Evolutionary conservation across 1,284 basidiomycete genomes (phyloP), one percentile per base, ranked within the genome.

Genomic region (Nidula niveotomentosa): DNA sequence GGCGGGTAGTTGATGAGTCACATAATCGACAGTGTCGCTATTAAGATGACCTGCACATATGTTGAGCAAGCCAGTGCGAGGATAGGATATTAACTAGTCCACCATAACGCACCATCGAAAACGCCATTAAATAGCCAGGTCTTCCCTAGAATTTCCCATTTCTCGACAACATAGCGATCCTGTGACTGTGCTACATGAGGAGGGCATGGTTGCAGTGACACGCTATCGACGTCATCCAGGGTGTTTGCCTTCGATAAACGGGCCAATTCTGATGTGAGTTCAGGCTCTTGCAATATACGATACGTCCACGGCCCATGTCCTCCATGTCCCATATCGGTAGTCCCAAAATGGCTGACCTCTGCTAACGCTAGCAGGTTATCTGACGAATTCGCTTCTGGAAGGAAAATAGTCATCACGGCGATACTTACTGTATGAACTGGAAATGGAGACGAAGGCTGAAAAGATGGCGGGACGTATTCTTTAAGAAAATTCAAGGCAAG

Each of bases 271-370:
- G 64, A 57, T 15, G 75, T 67, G 34, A 84, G 56, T 4, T 58
- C 64, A 17, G 69, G 69, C 55, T 80, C 76, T 33, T 53, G 48
- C 8, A 83, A 72, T 36, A 76, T 62, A n/a, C 75, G 77, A 62
- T 82, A 84, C 3, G 81, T 79, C 80, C 81, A 84, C 33, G 75
- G 74, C 43, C 77, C 75, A 53, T 69, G 72, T 36, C 78, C 82
- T 8, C 77, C 74, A 51, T 74, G 74, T 56, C 80, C 83, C 64
- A 84, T 77, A 65, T 85, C 80, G 9, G 45, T 46, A 18, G 18
- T 46, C 9, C 45, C 45, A 23, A 46, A 46, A 23, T 23, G 13
- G 18, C 45, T 46, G 45, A 46, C 45, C 18, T 46, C 45, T 23
- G 45, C 45, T n/a, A 46, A 18, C 18, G 45, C 45, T 46, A 10